Base-by-base conservation (phyloP, 495 filamentous ascomycete genomes). In the Amniculicola lignicola region DNA sequence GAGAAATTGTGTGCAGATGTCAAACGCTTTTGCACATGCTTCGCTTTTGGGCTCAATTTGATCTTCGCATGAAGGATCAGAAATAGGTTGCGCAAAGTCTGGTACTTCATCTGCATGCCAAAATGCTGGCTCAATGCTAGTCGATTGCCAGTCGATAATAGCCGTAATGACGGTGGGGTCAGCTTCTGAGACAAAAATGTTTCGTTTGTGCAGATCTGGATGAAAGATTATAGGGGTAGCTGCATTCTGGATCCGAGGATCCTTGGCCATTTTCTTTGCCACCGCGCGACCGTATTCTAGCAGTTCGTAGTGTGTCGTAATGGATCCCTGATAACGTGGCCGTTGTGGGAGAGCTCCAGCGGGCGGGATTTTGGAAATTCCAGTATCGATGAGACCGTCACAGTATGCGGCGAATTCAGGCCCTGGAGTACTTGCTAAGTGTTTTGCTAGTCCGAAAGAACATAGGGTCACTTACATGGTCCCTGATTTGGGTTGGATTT, bases 71-170 rank as follows among this genome's bases (percentile, higher is more conserved):
- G 38, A 22, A 4, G 72, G 77, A 12, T 74, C 74, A 4, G 31
- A 16, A 54, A 56, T 49, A 43, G 39, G 45, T 59, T 42, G 58
- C 12, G 68, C 69, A 54, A 77, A 73, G 58, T 75, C 74, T 3
- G 71, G 71, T 1, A 59, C 56, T 49, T 74, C 68, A 52, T 70
- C 66, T 21, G 65, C 61, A 50, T 71, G 72, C 7, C 63, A 54
- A 47, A 75, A 74, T 24, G 68, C 66, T 14, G 72, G 73, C 48
- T 73, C 66, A 44, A 75, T 69, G 38, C 66, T 70, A 4, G 69
- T 51, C 21, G 63, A 67, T 62, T 76, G 67, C 73, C 72, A 74
- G 47, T 76, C 74, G 27, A 77, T 68, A 0, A 77, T 48, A 24
- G 64, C 61, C 2, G 69, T 72, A n/a, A 78, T 66, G 10, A 67